Conservation (phyloP, 768 basidiomycete species). For the Tricholoma hemisulphureum region DNA sequence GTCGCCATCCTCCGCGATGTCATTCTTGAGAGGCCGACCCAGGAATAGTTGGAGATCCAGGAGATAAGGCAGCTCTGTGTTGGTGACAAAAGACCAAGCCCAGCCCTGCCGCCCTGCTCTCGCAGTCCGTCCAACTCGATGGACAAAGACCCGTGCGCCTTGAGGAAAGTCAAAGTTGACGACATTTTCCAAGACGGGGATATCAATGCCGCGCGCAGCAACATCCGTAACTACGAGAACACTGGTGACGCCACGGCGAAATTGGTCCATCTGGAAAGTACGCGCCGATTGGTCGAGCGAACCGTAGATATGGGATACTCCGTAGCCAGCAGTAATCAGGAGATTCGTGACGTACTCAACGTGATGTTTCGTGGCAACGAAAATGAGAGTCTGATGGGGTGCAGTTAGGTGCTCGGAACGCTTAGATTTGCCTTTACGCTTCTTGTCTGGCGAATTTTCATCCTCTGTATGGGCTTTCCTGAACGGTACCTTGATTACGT, state of each 20-base stretch:
- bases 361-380: slow-evolving; percentile 97
- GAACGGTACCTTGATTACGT: slow-evolving; percentile 82
- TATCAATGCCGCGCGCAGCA: slow-evolving; percentile 97
- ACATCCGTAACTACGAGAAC: slow-evolving; percentile 97
- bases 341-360: slow-evolving; percentile 90
- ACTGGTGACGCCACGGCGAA: slow-evolving; percentile 74
- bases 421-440: slow-evolving; percentile 52
- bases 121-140: slow-evolving; percentile 95
- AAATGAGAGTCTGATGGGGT: slow-evolving; percentile 90
- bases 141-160: slow-evolving; percentile 89
- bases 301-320: slow-evolving; percentile 93
- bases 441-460: slow-evolving; percentile 31
- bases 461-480: slow-evolving; percentile 33
- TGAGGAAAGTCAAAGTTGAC: slow-evolving; percentile 98
- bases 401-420: slow-evolving; percentile 51
- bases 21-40: slow-evolving; percentile 66
- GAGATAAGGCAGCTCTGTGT: slow-evolving; percentile 83
- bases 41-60: slow-evolving; percentile 93
- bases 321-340: slow-evolving; percentile 77
- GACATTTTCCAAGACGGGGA: slow-evolving; percentile 93
- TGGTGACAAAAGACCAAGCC: slow-evolving; percentile 94
- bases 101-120: slow-evolving; percentile 92
- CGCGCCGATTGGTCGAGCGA: slow-evolving; percentile 92
- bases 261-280: slow-evolving; percentile 85
- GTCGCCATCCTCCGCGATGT: slow-evolving; percentile 50